Conservation (phyloP, 2,329 filamentous ascomycete genomes). For the Colletotrichum incanum region DNA sequence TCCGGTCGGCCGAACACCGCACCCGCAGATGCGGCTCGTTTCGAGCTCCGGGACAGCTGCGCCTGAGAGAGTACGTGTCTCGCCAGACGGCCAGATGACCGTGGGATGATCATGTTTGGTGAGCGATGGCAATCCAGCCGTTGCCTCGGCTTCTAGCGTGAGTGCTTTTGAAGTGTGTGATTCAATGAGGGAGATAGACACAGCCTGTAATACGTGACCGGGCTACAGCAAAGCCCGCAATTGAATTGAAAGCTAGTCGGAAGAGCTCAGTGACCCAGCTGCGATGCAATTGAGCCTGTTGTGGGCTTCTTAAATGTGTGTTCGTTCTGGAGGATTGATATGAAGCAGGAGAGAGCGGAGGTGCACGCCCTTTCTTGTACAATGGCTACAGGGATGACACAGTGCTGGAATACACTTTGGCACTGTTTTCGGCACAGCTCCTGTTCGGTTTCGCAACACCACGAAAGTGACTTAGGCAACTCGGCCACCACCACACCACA, state of each 20-base stretch:
- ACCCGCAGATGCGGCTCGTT: not conserved
- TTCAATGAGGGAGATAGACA: not conserved
- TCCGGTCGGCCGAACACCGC: constrained; percentile 4
- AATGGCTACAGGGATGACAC: not conserved
- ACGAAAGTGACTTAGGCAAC: not conserved
- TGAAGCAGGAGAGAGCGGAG: constrained; percentile 7
- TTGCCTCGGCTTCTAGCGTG: constrained; percentile 11
- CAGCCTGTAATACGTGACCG: not conserved
- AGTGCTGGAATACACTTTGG: constrained; percentile 1
- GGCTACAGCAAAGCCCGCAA: not conserved
- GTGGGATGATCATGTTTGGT: constrained; percentile 36
- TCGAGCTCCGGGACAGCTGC: constrained; percentile 21
- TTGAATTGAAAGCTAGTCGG: not conserved
- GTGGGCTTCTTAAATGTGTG: not conserved
- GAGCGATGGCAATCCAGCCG: not conserved
- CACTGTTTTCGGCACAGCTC: constrained; percentile 19
- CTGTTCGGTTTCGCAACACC: not conserved
- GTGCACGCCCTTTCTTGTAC: not conserved
- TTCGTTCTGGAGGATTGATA: constrained; percentile 11
- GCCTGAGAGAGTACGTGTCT: constrained; percentile 31
- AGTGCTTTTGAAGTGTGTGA: not conserved
- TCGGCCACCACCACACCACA: not conserved
- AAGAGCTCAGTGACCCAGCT: not conserved
- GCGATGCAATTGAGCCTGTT: not conserved
- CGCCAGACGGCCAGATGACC: constrained; percentile 35